phyloP scores from a whole-genome alignment of 2,329 filamentous ascomycete genomes.

The Magnaporthiopsis rhizophila region DNA sequence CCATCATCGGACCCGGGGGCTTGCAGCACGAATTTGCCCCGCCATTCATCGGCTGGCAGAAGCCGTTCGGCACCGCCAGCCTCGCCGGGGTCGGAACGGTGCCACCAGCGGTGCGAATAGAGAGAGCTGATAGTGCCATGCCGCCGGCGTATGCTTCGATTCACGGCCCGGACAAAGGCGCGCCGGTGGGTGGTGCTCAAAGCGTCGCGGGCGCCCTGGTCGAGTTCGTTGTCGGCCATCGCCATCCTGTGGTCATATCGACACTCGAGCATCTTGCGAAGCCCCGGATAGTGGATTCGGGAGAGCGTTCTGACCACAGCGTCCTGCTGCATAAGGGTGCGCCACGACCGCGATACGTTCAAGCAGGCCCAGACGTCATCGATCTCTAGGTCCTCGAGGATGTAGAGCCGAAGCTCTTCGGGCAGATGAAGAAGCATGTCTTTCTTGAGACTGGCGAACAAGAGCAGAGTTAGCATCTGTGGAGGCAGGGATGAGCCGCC shows the following conservation, averaged over 20 bases:
- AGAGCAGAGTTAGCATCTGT: neutral
- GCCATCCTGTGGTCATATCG: neutral
- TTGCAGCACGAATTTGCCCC: neutral
- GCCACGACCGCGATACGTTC: slow-evolving; percentile 14
- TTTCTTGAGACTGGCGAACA: slow-evolving; percentile 5
- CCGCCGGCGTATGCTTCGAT: neutral
- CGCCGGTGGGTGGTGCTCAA: neutral
- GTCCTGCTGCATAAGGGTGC: neutral
- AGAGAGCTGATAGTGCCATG: neutral
- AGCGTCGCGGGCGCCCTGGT: neutral
- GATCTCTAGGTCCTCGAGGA: slow-evolving; percentile 10
- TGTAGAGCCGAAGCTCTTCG: slow-evolving; percentile 13
- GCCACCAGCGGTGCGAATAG: neutral
- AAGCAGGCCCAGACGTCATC: slow-evolving; percentile 13
- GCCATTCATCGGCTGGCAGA: neutral
- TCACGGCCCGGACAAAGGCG: neutral
- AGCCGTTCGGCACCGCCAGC: neutral
- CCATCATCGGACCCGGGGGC: neutral
- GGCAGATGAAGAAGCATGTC: slow-evolving; percentile 14
- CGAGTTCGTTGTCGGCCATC: neutral
- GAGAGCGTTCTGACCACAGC: slow-evolving; percentile 2
- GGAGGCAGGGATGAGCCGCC: neutral
- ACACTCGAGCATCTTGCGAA: slow-evolving; percentile 7
- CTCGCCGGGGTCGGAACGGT: no score
- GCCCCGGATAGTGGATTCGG: slow-evolving; percentile 11